Base-by-base conservation (phyloP, 2,329 filamentous ascomycete species). In the Claviceps sp. region DNA sequence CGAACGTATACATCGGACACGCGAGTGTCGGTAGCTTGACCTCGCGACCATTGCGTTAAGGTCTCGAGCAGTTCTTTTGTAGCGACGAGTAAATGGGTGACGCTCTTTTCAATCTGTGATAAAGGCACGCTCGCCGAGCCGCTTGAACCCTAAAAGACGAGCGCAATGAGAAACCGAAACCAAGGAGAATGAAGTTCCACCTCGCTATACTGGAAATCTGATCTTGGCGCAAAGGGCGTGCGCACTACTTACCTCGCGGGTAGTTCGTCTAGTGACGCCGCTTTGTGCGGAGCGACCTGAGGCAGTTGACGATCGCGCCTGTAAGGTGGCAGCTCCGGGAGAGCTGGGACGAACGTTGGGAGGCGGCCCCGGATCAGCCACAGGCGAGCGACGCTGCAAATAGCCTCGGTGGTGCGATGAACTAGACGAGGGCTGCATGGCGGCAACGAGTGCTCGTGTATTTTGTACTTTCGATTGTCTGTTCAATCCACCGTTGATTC, bases 1-100 rank as follows among this genome's bases (percentile, higher is more conserved):
- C 93, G 85, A 55, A 98, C 93, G 65, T 98, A 98, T 60, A 98
- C 93, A 67, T 98, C 93, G 13, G 93, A 97, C 54, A 98, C 93
- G 66, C 97, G 88, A 56, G 85, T 87, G 70, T 98, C 93, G 57
- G 89, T 90, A 51, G 93, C 90, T 61, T 87, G 84, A 56, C 87
- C 85, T 53, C 91, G 87, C 54, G 93, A 98, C 93, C 93, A 98
- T 75, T 95, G 87, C 47, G 93, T 98, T 56, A 98, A 76, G 5
- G 91, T 98, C 73, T 98, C 93, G 56, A 98, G 84, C 2, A 98
- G 82, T 70, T 97, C 90, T 68, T 98, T 98, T 38, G 93, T 98
- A 39, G 93, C 93, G 58, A 98, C 91, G 39, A 98, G 82, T 45
- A 98, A 85, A 66, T 98, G 93, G 11, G 91, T 96, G 57, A 98